A percentile compares a stretch with the other conserved stretches of the same genome.
phyloP scores from a whole-genome alignment of 164 flowering plant species.

The Taxillus chinensis region DNA sequence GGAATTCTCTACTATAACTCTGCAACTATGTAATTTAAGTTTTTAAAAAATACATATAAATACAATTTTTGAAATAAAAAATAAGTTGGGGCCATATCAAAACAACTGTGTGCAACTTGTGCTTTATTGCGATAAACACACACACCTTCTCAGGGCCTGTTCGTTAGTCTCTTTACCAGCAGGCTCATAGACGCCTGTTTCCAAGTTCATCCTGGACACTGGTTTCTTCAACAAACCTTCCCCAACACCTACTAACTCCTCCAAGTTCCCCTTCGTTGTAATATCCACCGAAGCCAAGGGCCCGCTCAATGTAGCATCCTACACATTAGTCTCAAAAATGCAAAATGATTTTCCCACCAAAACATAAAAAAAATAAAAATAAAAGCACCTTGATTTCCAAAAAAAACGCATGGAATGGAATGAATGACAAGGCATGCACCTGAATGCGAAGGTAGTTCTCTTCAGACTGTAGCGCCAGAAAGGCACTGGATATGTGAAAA shows the following conservation, averaged over 20 bases:
- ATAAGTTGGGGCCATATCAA: too few species aligned
- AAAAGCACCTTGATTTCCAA: too few species aligned
- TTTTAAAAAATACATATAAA: too few species aligned
- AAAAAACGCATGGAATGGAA: too few species aligned
- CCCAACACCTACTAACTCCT: constrained; percentile 21
- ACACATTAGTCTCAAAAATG: neutral
- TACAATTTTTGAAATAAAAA: too few species aligned
- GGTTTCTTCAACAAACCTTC: constrained; percentile 23
- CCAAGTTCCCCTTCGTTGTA: constrained; percentile 20
- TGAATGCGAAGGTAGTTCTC: constrained; percentile 25
- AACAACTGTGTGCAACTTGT: too few species aligned
- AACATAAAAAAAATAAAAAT: too few species aligned
- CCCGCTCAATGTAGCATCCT: constrained; percentile 16
- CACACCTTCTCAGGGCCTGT: constrained; percentile 25
- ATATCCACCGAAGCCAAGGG: constrained; percentile 18
- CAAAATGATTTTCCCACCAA: too few species aligned
- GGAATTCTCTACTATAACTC: too few species aligned
- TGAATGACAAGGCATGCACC: constrained; percentile 8
- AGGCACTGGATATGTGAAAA: constrained; percentile 14
- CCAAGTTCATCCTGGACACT: constrained; percentile 23
- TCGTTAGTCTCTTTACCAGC: constrained; percentile 18
- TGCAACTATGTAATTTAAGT: too few species aligned
- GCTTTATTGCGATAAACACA: too few species aligned
- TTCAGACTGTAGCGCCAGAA: constrained; percentile 19
- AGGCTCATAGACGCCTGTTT: constrained; percentile 21